phyloP scores from a whole-genome alignment of 2,329 filamentous ascomycete species.

The Dactylellina sp. region DNA sequence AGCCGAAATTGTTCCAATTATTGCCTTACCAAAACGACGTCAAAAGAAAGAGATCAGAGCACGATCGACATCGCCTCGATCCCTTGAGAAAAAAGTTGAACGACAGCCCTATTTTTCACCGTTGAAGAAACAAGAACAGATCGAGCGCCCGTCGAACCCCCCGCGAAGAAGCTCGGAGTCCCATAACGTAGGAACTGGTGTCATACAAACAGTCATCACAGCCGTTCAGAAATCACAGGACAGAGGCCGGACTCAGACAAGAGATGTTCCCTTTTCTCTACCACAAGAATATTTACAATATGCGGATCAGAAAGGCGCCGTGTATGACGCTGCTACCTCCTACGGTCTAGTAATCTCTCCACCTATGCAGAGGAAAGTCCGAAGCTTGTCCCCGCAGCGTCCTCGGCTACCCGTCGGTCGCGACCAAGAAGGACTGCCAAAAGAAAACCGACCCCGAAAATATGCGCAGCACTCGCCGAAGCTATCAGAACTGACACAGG shows the following conservation, averaged over 20 bases:
- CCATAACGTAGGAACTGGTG: slow-evolving; percentile 1
- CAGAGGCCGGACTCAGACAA: slow-evolving; percentile 28
- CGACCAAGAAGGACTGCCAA: not conserved
- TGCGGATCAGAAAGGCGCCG: not conserved
- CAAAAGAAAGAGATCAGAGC: not conserved
- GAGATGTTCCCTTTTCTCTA: slow-evolving; percentile 5
- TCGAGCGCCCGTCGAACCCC: not conserved
- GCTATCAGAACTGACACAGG: not conserved
- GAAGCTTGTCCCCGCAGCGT: slow-evolving; percentile 1
- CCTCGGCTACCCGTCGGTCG: not conserved
- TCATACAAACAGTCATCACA: not conserved
- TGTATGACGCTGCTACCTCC: not conserved
- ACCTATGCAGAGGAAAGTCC: not conserved
- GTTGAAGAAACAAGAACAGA: not conserved
- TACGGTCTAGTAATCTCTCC: not conserved
- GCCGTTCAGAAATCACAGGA: slow-evolving; percentile 10
- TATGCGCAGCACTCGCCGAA: not conserved
- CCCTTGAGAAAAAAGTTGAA: not conserved
- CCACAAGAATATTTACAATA: slow-evolving; percentile 16
- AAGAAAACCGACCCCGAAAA: not conserved
- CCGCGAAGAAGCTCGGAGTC: slow-evolving; percentile 25
- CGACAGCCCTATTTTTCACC: not conserved
- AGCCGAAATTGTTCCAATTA: not conserved
- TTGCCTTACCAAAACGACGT: not conserved
- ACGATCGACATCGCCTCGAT: slow-evolving; percentile 16